A percentile compares a stretch with the other conserved stretches of the same genome.
Evolutionary conservation across 83 land plant genomes (phyloP).

Genomic region (Isoetes engelmannii): DNA sequence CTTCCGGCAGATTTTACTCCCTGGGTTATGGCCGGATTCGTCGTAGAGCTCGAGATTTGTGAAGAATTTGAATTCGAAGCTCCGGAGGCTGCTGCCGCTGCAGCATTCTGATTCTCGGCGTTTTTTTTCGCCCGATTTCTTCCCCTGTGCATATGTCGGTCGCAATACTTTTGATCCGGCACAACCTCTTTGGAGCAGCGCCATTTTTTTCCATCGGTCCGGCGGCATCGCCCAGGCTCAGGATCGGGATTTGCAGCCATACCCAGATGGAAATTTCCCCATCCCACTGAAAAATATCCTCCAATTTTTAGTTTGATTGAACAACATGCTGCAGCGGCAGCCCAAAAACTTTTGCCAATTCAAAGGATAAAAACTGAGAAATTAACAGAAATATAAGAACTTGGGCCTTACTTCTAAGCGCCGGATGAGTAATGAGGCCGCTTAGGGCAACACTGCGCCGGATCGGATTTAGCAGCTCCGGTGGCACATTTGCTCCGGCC

Average conservation of each 20-base stretch:
- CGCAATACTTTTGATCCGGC: constrained; percentile 26
- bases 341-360: neutral
- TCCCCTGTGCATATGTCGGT: constrained; percentile 24
- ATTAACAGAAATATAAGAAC: neutral
- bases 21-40: neutral
- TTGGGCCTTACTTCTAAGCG: constrained; percentile 17
- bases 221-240: constrained; percentile 25
- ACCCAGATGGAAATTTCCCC: constrained; percentile 15
- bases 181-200: constrained; percentile 25
- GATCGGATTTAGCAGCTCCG: constrained; percentile 21
- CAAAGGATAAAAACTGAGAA: neutral
- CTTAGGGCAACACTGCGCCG: constrained; percentile 11
- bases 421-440: constrained; percentile 11
- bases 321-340: neutral
- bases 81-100: neutral
- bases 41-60: neutral
- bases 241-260: constrained; percentile 16
- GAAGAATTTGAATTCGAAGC: neutral
- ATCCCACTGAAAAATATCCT: constrained; percentile 3
- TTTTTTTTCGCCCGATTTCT: constrained; percentile 14
- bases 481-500: constrained; percentile 16
- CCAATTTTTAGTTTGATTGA: neutral
- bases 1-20: neutral
- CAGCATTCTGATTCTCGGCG: constrained; percentile 4
- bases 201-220: constrained; percentile 29